Evolutionary conservation across 345 rosid species (phyloP).

Genomic region (Raphanus sativus): DNA sequence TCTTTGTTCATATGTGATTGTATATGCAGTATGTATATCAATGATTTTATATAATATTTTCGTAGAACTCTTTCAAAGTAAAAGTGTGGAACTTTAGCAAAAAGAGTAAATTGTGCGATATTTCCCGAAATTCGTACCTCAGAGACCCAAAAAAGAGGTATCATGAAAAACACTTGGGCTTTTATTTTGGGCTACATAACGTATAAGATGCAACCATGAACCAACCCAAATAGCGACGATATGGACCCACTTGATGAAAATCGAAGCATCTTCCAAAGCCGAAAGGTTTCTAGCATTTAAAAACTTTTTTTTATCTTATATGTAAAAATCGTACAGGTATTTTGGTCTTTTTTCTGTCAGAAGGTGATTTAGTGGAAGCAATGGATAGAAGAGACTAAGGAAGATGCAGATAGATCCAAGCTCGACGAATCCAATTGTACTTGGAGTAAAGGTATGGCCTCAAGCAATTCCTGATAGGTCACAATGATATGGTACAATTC

Average conservation of each 20-base stretch:
- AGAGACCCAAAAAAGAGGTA: no score
- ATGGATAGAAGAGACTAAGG: neutral
- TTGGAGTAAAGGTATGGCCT: neutral
- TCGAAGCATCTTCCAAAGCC: neutral
- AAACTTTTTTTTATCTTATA: neutral
- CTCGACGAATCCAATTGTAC: neutral
- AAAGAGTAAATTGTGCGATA: no score
- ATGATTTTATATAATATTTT: no score
- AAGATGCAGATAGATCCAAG: neutral
- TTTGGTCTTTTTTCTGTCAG: no score
- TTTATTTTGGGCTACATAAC: neutral
- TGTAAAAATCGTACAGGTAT: neutral
- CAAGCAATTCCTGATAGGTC: neutral
- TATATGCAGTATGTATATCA: no score
- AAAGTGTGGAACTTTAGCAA: no score
- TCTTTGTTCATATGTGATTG: no score
- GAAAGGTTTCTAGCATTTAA: neutral
- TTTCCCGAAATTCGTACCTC: no score
- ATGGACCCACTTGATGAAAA: neutral
- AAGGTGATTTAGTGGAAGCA: neutral
- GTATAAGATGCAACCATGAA: neutral
- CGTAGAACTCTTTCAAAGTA: no score
- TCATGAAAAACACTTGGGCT: neutral
- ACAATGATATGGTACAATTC: neutral
- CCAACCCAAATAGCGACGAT: neutral